Percentiles rank a stretch among this genome's conserved stretches.
Evolutionary conservation across 2,329 filamentous ascomycete genomes (phyloP).

Genomic region (Beauveria rudraprayagi): DNA sequence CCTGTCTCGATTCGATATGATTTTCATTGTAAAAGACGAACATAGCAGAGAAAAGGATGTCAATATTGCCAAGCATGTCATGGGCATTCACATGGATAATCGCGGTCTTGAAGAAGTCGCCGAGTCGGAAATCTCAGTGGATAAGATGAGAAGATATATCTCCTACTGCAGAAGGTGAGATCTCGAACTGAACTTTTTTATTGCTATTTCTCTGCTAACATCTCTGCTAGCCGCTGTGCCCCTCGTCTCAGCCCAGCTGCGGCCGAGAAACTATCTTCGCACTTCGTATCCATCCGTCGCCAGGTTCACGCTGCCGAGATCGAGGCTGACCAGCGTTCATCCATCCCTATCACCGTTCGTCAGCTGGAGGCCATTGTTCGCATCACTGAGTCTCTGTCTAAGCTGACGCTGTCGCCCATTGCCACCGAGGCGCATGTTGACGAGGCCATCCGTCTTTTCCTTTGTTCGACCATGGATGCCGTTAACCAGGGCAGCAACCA

Average conservation of each 20-base stretch:
- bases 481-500: constrained; percentile 82
- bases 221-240: constrained; percentile 63
- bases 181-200: background rate
- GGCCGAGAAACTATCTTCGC: constrained; percentile 89
- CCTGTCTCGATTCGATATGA: constrained; percentile 97
- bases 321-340: constrained; percentile 81
- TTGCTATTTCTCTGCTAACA: constrained; percentile 21
- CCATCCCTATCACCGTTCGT: constrained; percentile 94
- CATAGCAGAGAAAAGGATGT: constrained; percentile 87
- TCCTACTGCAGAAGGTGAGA: constrained; percentile 91
- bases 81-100: constrained; percentile 92
- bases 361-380: constrained; percentile 96
- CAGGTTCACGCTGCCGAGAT: constrained; percentile 90
- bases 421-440: constrained; percentile 90
- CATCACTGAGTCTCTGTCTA: constrained; percentile 92
- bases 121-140: constrained; percentile 83
- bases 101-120: constrained; percentile 72
- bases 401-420: constrained; percentile 75
- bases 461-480: constrained; percentile 96
- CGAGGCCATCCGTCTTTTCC: constrained; percentile 92
- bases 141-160: constrained; percentile 96
- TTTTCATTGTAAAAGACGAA: constrained; percentile 96
- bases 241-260: constrained; percentile 85
- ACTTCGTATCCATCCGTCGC: constrained; percentile 92
- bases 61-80: constrained; percentile 91